Percentiles rank a stretch among this genome's conserved stretches.
These are phyloP conservation scores for Pyrenophora tritici-repentis DNA, from an alignment of 2,329 filamentous ascomycete species.

Conservation along the genomic window DNA sequence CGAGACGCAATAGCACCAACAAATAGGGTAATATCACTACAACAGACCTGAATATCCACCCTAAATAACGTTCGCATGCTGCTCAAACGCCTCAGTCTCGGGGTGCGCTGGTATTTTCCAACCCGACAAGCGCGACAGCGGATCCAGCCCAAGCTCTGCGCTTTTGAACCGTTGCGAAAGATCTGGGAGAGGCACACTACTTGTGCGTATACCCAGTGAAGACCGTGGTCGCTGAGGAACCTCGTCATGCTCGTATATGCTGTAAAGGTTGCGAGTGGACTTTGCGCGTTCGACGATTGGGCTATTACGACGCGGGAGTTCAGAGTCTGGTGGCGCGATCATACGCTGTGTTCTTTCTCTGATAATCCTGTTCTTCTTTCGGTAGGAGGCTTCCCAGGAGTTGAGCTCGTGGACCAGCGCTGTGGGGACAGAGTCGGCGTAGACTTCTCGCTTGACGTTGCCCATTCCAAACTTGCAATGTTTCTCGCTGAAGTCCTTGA, in stretches of 20 bases:
- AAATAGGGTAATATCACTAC: no score
- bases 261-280: neutral
- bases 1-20: no score
- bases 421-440: neutral
- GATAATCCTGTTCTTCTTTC: neutral
- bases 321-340: neutral
- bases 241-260: neutral
- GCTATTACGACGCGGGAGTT: neutral
- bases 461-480: constrained; percentile 5
- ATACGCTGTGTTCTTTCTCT: neutral
- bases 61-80: no score
- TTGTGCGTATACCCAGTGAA: neutral
- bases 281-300: neutral
- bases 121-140: neutral
- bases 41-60: no score
- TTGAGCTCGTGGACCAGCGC: neutral
- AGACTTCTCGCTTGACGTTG: constrained; percentile 1
- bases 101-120: constrained; percentile 1
- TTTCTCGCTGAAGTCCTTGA: neutral
- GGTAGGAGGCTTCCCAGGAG: neutral
- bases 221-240: neutral
- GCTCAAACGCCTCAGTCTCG: neutral
- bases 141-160: no score
- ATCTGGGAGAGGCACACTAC: no score
- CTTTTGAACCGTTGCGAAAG: no score